Base-by-base conservation (phyloP, 1,139 yeast species). In the Saccharomyces hybrid region DNA sequence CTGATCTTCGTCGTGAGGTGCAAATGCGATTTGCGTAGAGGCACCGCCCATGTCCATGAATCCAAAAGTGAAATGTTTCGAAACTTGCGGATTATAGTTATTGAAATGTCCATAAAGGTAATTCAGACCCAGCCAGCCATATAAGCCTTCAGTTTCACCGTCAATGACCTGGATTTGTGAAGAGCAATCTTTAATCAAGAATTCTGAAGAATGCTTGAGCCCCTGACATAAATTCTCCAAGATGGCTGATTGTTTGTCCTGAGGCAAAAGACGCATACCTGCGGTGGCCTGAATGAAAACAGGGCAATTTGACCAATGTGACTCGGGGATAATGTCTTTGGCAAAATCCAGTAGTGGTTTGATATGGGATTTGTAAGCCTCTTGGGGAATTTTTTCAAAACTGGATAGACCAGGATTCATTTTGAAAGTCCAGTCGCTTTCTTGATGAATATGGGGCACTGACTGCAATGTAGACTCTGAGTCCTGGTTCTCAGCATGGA, bases 1-100 rank as follows among this genome's bases (percentile, higher is more conserved):
- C 55, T 86, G 87, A 27, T 75, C 74, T 7, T 60, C 59, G n/a
- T 77, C 73, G 2, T 82, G 78, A 0, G 95, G 95, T 14, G 82
- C 86, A 74, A 86, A 86, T 8, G 93, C 88, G 31, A 86, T 78
- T 63, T 86, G 95, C 0, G 90, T 84, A 3, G 90, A 85, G 0
- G 95, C 95, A 23, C 95, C 95, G 6, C 95, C 95, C 95, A 86
- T 86, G 68, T 86, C 95, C 91, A 87, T 85, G 64, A 87, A 86
- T 1, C 95, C 95, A 55, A 80, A 78, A 0, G 89, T 80, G n/a
- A 75, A 74, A 60, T 79, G 84, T 2, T 60, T 64, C 0, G 54
- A 53, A 1, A 66, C 67, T 1, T 66, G 58, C 0, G 66, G 50
- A 46, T 78, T 75, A 63, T 77, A 82, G 52, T 75, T 68, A 52